Base-by-base conservation (phyloP, 2,329 filamentous ascomycete species). In the Trichoderma harzianum region DNA sequence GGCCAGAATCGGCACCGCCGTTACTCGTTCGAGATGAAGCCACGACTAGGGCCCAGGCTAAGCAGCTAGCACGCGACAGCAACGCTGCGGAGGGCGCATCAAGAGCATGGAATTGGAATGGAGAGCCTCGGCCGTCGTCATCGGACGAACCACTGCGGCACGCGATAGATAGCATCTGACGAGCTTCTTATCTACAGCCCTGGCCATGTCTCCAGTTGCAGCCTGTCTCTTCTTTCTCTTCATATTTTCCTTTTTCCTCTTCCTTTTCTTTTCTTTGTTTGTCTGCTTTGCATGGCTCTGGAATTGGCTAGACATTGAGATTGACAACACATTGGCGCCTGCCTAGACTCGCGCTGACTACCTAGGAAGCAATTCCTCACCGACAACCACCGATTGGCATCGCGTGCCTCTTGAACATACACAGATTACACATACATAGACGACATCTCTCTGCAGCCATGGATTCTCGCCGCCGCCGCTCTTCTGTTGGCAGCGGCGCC, bases 401-500 rank as follows among this genome's bases (percentile, higher is more conserved):
- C 61, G 3, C 57, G 53, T 4, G 39, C 66, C 24, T 51, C n/a
- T 26, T 18, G 34, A 4, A n/a, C n/a, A 51, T 5, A 57, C 7
- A 28, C 2, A 34, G 5, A 39, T 18, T 18, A 43, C 6, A 18
- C 39, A 18, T 21, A 57, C 18, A 60, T n/a, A 30, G 36, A 28
- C 66, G 16, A 61, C 2, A 64, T 5, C 28, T 47, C n/a, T 11
- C 11, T 1, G 4, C 30, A n/a, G 30, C 55, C 51, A 72, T 72
- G 70, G 64, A 72, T 18, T 30, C 60, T 24, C 65, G 58, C 21
- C 57, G 43, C 28, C 69, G 72, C 51, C 74, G 74, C 26, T 39
- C 69, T 26, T 75, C 76, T 12, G 73, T 68, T 70, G 72, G 64
- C 64, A 72, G 68, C 68, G 66, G 66, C 36, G 66, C 69, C 61